Base-by-base conservation (phyloP, 2,329 filamentous ascomycete genomes). In the Aspergillaceae sp. region DNA sequence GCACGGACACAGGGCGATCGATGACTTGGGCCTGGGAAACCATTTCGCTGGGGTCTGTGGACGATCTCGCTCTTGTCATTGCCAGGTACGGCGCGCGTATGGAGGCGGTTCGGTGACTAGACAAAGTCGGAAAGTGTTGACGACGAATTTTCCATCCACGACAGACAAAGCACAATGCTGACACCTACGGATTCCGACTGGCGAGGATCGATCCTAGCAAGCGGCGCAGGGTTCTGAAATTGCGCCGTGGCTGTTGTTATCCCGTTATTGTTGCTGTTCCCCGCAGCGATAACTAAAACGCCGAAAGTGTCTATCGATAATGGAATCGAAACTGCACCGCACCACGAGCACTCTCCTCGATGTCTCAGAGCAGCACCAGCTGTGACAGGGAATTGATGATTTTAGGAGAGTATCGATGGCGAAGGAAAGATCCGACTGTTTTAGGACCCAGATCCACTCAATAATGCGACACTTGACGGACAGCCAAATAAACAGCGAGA, bases 1-100 rank as follows among this genome's bases (percentile, higher is more conserved):
- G 80, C 58, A 79, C 69, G 60, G 77, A 72, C 55, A 82, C 70
- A 57, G 79, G 74, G 58, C 70, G 73, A 62, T 74, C 71, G 46
- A 71, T 64, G 37, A 68, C 56, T 55, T 73, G 70, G 50, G 71
- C 69, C 49, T 71, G 69, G 36, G 71, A 65, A 34, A 65, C 62
- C 62, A 65, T 65, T 51, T 62, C 51, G 49, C 40, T 38, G 44
- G 47, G 34, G 30, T 40, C 48, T 29, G 36, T 11, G 30, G 28
- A 32, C 30, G 42, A 48, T 48, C 48, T 19, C 36, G 11, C 51
- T n/a, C 48, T 48, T 49, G 49, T 48, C 54, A 58, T 58, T 42
- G 41, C 52, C 52, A 42, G 44, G 34, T 36, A 10, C 40, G 28
- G 43, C 41, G 38, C 42, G 29, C 32, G 34, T n/a, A 40, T 19